A percentile compares a stretch with the other conserved stretches of the same genome.
Evolutionary conservation across 2,329 filamentous ascomycete genomes (phyloP).

Genomic region (Nothopassalora personata): DNA sequence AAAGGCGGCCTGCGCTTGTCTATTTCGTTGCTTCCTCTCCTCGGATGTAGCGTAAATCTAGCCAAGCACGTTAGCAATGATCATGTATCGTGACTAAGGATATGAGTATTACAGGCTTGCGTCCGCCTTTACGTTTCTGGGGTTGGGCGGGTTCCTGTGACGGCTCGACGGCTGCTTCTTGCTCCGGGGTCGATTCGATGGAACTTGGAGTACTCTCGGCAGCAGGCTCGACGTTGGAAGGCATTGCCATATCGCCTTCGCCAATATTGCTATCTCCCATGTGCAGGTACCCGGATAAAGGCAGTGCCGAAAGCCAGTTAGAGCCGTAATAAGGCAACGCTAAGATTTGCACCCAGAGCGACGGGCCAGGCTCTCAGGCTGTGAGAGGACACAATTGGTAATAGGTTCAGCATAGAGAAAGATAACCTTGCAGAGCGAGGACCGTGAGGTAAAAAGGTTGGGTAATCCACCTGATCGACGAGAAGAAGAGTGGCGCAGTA

Average conservation of each 20-base stretch:
- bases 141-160: slow-evolving; percentile 41
- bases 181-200: slow-evolving; percentile 46
- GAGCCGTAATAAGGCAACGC: slow-evolving; percentile 24
- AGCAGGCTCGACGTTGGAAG: slow-evolving; percentile 42
- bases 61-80: slow-evolving; percentile 17
- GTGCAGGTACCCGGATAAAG: slow-evolving; percentile 41
- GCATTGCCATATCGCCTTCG: slow-evolving; percentile 39
- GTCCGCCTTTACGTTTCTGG: slow-evolving; percentile 93
- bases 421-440: slow-evolving; percentile 37
- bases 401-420: slow-evolving; percentile 28
- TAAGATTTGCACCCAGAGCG: slow-evolving; percentile 28
- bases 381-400: slow-evolving; percentile 25
- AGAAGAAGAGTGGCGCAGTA: slow-evolving; percentile 14
- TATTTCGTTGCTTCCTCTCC: slow-evolving; percentile 94
- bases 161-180: slow-evolving; percentile 39
- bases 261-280: slow-evolving; percentile 44
- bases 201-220: slow-evolving; percentile 45
- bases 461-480: slow-evolving; percentile 24
- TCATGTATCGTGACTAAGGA: slow-evolving; percentile 13
- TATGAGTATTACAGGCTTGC: slow-evolving; percentile 75
- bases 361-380: slow-evolving; percentile 18
- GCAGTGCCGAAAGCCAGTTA: slow-evolving; percentile 28
- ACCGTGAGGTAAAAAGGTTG: slow-evolving; percentile 29
- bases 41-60: slow-evolving; percentile 98
- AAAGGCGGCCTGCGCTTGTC: slow-evolving; percentile 95